Percentiles rank a stretch among this genome's conserved stretches.
Evolutionary conservation across 441 rosid species (phyloP).

Genomic region (Populus hybrid): DNA sequence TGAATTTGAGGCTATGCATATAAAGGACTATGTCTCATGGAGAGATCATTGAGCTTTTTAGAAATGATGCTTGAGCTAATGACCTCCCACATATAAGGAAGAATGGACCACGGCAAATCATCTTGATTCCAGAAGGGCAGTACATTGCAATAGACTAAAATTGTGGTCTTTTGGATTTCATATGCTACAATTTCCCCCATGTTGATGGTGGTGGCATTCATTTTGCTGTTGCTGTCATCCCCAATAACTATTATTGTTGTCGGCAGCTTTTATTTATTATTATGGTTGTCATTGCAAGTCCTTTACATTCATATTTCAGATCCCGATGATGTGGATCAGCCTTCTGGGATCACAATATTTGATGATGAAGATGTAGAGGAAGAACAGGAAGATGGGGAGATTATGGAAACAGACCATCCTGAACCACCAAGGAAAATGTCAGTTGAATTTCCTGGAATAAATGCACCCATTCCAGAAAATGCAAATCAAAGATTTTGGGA

Average conservation of each 20-base stretch:
- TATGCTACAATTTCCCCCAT: background rate
- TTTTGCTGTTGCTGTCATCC: background rate
- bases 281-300: background rate
- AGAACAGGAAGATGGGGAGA: conserved; percentile 79
- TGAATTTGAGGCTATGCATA: background rate
- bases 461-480: conserved; percentile 77
- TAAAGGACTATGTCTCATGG: background rate
- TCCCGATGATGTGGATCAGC: conserved; percentile 57
- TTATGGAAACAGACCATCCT: conserved; percentile 34
- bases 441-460: conserved; percentile 76
- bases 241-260: background rate
- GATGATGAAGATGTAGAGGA: conserved; percentile 51
- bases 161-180: background rate
- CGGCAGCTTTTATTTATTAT: background rate
- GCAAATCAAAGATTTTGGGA: conserved; percentile 74
- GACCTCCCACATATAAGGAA: background rate
- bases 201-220: background rate
- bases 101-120: background rate
- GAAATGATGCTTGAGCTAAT: background rate
- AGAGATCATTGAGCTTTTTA: background rate
- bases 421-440: conserved; percentile 55
- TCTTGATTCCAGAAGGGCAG: background rate
- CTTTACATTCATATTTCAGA: conserved; percentile 31
- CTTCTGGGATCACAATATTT: conserved; percentile 78
- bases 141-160: background rate